Conservation (phyloP, 192 early-diverging fungal genomes). For the Funneliformis geosporum region DNA sequence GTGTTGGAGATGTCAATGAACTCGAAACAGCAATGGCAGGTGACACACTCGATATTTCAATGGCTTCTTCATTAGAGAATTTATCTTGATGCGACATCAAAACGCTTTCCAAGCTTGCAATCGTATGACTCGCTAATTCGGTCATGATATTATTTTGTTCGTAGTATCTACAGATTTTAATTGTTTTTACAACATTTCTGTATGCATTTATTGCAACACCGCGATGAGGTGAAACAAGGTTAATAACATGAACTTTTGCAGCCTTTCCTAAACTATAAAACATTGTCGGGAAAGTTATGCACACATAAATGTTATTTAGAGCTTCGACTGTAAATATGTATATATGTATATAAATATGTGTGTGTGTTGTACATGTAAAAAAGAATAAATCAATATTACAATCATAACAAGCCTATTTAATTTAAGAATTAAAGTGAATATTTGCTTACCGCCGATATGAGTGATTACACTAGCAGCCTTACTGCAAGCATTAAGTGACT, state of each 20-base stretch:
- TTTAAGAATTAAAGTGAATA: background rate
- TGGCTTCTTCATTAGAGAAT: background rate
- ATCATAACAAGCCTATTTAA: background rate
- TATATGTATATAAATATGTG: too few species aligned
- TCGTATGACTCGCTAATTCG: conserved; percentile 25
- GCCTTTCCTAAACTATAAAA: conserved; percentile 28
- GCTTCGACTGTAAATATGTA: background rate
- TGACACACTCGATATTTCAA: background rate
- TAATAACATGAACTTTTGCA: conserved; percentile 25
- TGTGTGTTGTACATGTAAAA: too few species aligned
- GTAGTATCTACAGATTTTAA: conserved; percentile 24
- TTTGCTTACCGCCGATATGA: conserved; percentile 24
- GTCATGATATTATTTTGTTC: conserved; percentile 18
- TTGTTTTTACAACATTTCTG: conserved; percentile 19
- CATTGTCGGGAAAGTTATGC: conserved; percentile 28
- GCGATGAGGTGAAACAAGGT: conserved; percentile 15
- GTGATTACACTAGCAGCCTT: conserved; percentile 13
- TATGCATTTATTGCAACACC: conserved; percentile 12
- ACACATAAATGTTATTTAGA: conserved; percentile 27
- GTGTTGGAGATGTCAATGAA: background rate
- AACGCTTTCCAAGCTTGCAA: conserved; percentile 14
- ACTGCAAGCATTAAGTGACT: conserved; percentile 17
- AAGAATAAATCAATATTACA: background rate
- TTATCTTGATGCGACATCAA: conserved; percentile 14
- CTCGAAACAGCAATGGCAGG: too few species aligned